Base-by-base conservation (phyloP, 495 filamentous ascomycete species). In the Lasiosphaeris hirsuta region DNA sequence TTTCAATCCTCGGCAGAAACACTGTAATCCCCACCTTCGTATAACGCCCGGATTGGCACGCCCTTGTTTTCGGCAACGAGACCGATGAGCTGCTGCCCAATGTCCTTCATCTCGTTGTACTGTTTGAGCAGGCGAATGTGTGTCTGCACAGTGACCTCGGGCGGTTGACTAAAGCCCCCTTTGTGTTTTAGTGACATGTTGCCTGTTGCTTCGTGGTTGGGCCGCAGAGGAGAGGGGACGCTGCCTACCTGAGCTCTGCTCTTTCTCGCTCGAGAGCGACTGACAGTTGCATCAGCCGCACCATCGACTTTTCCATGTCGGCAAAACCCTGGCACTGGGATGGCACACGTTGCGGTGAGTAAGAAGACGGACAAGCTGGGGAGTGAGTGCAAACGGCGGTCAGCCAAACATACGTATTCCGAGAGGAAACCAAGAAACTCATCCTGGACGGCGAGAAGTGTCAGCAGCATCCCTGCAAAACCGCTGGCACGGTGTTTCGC, bases 91-190 rank as follows among this genome's bases (percentile, higher is more conserved):
- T 87, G 87, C 66, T 86, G 85, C 0, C 81, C 89, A 2, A 88
- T 72, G 67, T 92, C 89, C 48, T 85, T 82, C 63, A 91, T 84
- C 59, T 90, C 89, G 68, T 93, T 93, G 75, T 92, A 92, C 51
- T 84, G 74, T 63, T 90, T 86, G 7, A 93, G 72, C 1, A 86
- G 75, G 55, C 72, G 74, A 61, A 90, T 90, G 69, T 91, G 87
- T 7, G 68, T 74, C 48, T 85, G 78, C 23, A 90, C 82, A 0
- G 61, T 66, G 17, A 18, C 15, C 11, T 63, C 60, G 10, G 63
- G 39, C 7, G 59, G 57, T 43, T 67, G 65, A n/a, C 64, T 67
- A 18, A 13, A 47, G 18, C 10, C 5, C 23, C 23, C 23, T 30
- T 30, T 30, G 23, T 30, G 23, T 30, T 30, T 30, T 5, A 30